A percentile compares a stretch with the other conserved stretches of the same genome.
These are phyloP conservation scores for Tetragonia tetragonoides DNA, from an alignment of 148 eudicot species.

Conservation along the genomic window DNA sequence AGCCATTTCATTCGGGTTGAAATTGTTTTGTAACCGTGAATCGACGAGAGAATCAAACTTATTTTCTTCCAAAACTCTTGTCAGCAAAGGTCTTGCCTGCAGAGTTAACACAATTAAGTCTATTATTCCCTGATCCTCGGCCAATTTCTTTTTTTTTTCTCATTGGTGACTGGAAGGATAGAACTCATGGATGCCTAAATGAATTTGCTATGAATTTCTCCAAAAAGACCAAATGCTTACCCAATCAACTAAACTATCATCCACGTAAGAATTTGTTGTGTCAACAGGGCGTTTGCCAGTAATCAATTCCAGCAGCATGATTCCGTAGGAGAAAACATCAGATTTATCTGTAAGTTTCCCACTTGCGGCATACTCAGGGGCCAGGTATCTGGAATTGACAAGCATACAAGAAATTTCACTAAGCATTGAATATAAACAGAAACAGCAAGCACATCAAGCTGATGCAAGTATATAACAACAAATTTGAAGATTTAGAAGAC, in stretches of 20 bases:
- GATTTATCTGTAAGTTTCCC: constrained; percentile 93
- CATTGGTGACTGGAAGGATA: neutral
- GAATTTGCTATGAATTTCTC: neutral
- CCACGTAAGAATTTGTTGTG: constrained; percentile 53
- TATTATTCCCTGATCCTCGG: neutral
- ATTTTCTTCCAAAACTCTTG: constrained; percentile 81
- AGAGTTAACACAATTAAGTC: neutral
- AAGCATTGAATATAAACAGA: neutral
- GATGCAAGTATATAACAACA: neutral
- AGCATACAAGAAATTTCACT: neutral
- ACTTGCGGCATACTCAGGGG: constrained; percentile 94
- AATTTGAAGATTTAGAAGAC: neutral
- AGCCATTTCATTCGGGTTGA: constrained; percentile 68
- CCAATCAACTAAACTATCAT: constrained; percentile 97
- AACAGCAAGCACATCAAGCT: neutral
- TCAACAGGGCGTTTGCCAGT: constrained; percentile 91
- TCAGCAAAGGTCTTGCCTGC: constrained; percentile 90
- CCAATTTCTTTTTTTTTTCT: neutral
- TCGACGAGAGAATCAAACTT: constrained; percentile 72
- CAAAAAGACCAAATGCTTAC: constrained; percentile 39
- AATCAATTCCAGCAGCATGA: constrained; percentile 85
- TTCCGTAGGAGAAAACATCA: constrained; percentile 91
- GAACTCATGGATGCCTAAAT: neutral
- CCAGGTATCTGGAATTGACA: constrained; percentile 61
- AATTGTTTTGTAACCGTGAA: constrained; percentile 46